Base-by-base conservation (phyloP, 805 yeast species). In the Crinitomyces ghanaensis region DNA sequence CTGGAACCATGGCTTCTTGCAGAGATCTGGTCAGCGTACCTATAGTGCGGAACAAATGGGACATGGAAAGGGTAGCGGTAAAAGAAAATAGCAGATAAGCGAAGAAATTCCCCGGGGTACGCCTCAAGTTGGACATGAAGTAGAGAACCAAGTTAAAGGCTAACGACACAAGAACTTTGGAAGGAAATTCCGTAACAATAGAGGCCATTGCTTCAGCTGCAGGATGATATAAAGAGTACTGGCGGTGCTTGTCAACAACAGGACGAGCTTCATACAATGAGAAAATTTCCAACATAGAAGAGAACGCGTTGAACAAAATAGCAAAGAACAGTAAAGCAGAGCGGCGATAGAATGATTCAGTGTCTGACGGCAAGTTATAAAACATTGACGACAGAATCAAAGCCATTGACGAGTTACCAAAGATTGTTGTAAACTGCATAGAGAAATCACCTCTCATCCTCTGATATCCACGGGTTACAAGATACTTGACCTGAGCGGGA, bases 171-270 rank as follows among this genome's bases (percentile, higher is more conserved):
- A 59, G 24, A 13, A 70, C 26, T 46, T 72, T 71, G 30, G 63
- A 49, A 4, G 79, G 80, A 22, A 73, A 41, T 44, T 75, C 78
- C 6, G 77, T 63, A n/a, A 74, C 40, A 36, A 75, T 63, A 2
- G 75, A 68, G 0, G 80, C 75, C 27, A 76, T 45, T 0, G 82
- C 78, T 45, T 76, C 77, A 4, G 82, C 76, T 34, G 72, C 59
- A 8, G 79, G 77, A 40, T 67, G 74, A 43, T 74, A 74, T 25
- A 74, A 49, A 1, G 76, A 72, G 43, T 65, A 73, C 18, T 64
- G 63, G 41, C 66, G 66, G 41, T 74, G 81, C 47, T 74, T 74
- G 43, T 69, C 74, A 24, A 72, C 68, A 39, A 74, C 64, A 13
- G 71, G 66, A 46, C 80, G 64, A 20, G 65, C 63, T 38, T 61